Percentiles rank a stretch among this genome's conserved stretches.
Conservation (phyloP, 305 asterid genomes). For the Nicotiana rustica region DNA sequence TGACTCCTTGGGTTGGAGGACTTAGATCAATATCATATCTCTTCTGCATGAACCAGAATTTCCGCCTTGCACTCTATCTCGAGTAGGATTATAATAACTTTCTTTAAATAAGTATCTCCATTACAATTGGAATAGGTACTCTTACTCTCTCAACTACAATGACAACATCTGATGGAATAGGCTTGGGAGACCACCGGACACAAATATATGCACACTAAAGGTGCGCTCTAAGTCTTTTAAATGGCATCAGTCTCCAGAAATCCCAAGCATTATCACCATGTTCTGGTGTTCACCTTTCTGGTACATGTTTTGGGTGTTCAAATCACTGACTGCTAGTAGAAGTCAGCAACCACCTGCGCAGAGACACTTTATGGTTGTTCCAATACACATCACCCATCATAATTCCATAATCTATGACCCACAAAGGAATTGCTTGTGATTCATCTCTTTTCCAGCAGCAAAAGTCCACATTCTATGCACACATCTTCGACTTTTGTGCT, state of each 20-base stretch:
- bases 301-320: conserved; percentile 15
- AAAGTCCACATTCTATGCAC: background rate
- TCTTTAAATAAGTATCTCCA: background rate
- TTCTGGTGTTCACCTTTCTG: conserved; percentile 9
- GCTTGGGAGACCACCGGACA: background rate
- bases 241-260: conserved; percentile 17
- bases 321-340: background rate
- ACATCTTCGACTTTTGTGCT: conserved; percentile 20
- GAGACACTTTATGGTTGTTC: background rate
- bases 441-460: background rate
- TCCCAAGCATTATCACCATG: conserved; percentile 27
- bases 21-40: background rate
- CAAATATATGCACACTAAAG: background rate
- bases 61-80: background rate
- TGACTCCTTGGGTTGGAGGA: background rate
- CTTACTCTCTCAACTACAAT: background rate
- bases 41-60: background rate
- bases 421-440: background rate
- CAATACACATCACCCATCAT: conserved; percentile 2
- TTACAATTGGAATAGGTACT: conserved; percentile 6
- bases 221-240: background rate
- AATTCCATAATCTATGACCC: background rate
- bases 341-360: background rate
- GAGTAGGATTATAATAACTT: background rate
- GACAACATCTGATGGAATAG: background rate